These are phyloP conservation scores for Lepidium didymum DNA, from an alignment of 345 rosid genomes.

Conservation along the genomic window DNA sequence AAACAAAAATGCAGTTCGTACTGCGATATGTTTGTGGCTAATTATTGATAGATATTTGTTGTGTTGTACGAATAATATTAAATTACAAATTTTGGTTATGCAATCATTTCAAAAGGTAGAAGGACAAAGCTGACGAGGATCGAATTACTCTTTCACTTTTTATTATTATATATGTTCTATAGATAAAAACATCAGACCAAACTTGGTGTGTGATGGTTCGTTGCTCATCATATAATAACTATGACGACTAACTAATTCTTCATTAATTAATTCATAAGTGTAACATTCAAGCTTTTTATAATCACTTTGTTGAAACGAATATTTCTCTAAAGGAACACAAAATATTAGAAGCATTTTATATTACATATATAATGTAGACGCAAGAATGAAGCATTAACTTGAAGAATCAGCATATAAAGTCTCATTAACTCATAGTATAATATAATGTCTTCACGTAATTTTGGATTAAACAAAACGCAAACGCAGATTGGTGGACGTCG, in stretches of 20 bases:
- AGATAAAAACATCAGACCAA: not conserved
- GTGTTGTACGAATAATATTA: not conserved
- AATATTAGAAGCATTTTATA: too few species aligned
- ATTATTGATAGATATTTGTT: not conserved
- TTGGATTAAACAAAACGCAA: too few species aligned
- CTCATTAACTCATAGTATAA: too few species aligned
- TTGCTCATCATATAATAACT: not conserved
- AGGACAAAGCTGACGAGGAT: conserved; percentile 1
- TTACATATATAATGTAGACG: too few species aligned
- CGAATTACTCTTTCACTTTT: not conserved
- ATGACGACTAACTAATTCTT: not conserved
- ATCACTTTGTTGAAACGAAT: too few species aligned
- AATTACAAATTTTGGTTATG: not conserved
- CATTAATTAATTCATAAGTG: not conserved
- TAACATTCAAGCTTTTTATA: not conserved
- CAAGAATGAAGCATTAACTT: too few species aligned
- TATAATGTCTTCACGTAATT: too few species aligned
- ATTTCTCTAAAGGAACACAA: too few species aligned
- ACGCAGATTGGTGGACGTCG: too few species aligned
- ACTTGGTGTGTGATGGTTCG: conserved; percentile 3
- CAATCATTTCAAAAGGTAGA: not conserved
- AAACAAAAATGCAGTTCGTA: not conserved
- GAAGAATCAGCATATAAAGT: too few species aligned
- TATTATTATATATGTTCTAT: not conserved
- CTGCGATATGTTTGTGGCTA: too few species aligned